A percentile compares a stretch with the other conserved stretches of the same genome.
Evolutionary conservation across 495 filamentous ascomycete species (phyloP).

Genomic region (Mytilinidion resinicola): DNA sequence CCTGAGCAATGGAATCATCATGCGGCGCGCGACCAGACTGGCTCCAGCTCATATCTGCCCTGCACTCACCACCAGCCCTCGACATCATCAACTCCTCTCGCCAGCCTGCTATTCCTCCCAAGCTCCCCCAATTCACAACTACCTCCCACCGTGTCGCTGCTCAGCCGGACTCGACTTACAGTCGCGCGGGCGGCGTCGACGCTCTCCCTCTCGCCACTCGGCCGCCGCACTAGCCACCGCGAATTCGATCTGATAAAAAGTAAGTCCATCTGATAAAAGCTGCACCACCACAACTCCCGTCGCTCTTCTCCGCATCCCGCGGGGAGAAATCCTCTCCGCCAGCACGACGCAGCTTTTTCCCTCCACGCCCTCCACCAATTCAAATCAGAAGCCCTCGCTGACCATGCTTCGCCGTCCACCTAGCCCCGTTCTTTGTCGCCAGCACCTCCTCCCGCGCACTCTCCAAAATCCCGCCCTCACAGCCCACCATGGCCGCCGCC

Average conservation of each 20-base stretch:
- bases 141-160: conserved; percentile 7
- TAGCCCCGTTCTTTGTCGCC: conserved; percentile 17
- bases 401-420: conserved; percentile 19
- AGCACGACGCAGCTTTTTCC: background rate
- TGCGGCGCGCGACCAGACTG: too few relatives aligned
- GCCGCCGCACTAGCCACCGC: background rate
- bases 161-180: background rate
- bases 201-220: conserved; percentile 9
- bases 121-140: background rate
- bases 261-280: conserved; percentile 22
- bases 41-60: too few relatives aligned
- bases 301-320: conserved; percentile 19
- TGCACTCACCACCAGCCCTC: background rate
- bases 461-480: conserved; percentile 2
- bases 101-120: background rate
- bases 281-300: conserved; percentile 10
- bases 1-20: too few relatives aligned
- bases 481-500: background rate
- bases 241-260: conserved; percentile 6
- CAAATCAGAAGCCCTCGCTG: conserved; percentile 3
- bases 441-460: conserved; percentile 1
- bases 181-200: conserved; percentile 1
- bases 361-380: too few relatives aligned
- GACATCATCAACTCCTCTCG: background rate
- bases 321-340: conserved; percentile 1